Percentiles rank a stretch among this genome's conserved stretches.
Conservation (phyloP, 2,329 filamentous ascomycete species). For the Sclerotinia minor region DNA sequence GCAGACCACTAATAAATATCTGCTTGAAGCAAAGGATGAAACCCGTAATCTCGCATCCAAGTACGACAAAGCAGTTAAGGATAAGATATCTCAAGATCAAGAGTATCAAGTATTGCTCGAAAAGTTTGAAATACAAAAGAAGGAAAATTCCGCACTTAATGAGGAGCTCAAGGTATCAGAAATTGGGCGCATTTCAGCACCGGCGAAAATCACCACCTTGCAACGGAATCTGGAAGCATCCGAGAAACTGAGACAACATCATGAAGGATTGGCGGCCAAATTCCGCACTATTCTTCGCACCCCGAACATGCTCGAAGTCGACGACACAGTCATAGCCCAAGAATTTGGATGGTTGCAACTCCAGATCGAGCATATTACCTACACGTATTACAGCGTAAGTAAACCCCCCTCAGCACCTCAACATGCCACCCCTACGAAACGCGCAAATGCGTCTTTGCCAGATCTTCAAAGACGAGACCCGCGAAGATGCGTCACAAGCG, state of each 20-base stretch:
- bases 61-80: not conserved
- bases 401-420: not conserved
- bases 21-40: not conserved
- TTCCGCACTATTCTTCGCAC: not conserved
- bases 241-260: not conserved
- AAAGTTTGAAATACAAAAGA: not conserved
- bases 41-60: not conserved
- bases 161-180: not conserved
- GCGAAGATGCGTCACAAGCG: not conserved
- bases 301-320: not conserved
- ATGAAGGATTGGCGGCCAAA: not conserved
- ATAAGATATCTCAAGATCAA: not conserved
- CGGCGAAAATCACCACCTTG: not conserved
- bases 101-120: not conserved
- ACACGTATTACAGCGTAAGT: not conserved
- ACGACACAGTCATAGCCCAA: fast-evolving
- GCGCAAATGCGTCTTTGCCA: not conserved
- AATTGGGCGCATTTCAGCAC: no score
- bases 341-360: not conserved
- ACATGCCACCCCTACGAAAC: not conserved
- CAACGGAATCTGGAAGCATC: not conserved
- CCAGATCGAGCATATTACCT: not conserved
- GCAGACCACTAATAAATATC: not conserved
- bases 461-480: not conserved
- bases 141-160: not conserved